A percentile compares a stretch with the other conserved stretches of the same genome.
These are phyloP conservation scores for Pseudogymnoascus sp. DNA, from an alignment of 2,329 filamentous ascomycete species.

Conservation along the genomic window DNA sequence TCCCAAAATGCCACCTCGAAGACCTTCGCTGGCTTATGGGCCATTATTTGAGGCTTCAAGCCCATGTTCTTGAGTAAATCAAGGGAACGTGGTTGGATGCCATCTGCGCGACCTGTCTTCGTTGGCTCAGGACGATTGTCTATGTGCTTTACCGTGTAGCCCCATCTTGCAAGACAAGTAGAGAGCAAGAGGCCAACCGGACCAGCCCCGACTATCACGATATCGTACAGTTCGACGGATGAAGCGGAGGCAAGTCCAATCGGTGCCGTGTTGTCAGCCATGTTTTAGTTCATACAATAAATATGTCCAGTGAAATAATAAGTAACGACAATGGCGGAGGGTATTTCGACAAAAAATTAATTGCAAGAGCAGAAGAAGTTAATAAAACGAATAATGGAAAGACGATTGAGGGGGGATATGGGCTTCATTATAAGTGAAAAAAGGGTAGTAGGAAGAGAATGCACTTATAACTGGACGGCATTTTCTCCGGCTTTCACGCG, in stretches of 20 bases:
- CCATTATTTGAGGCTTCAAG: conserved; percentile 81
- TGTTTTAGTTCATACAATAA: conserved; percentile 10
- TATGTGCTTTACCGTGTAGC: conserved; percentile 91
- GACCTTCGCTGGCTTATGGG: conserved; percentile 75
- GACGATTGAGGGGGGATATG: neutral
- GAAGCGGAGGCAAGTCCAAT: conserved; percentile 5
- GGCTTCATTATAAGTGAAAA: neutral
- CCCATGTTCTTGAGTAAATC: conserved; percentile 86
- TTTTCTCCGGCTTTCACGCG: neutral
- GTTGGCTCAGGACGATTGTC: conserved; percentile 85
- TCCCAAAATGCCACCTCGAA: conserved; percentile 72
- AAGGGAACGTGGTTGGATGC: conserved; percentile 81
- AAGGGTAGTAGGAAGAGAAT: neutral
- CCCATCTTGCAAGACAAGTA: conserved; percentile 82
- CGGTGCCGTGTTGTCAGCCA: conserved; percentile 19
- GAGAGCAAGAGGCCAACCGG: conserved; percentile 83
- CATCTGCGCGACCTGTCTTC: conserved; percentile 76
- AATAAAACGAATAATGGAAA: neutral
- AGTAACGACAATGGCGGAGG: neutral
- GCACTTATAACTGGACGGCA: neutral
- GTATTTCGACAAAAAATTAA: neutral
- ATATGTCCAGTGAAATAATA: neutral
- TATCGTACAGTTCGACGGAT: conserved; percentile 40
- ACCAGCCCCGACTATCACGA: conserved; percentile 80
- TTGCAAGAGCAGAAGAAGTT: conserved; percentile 4